phyloP scores from a whole-genome alignment of 331 rosid genomes.

The Quercus lobata region DNA sequence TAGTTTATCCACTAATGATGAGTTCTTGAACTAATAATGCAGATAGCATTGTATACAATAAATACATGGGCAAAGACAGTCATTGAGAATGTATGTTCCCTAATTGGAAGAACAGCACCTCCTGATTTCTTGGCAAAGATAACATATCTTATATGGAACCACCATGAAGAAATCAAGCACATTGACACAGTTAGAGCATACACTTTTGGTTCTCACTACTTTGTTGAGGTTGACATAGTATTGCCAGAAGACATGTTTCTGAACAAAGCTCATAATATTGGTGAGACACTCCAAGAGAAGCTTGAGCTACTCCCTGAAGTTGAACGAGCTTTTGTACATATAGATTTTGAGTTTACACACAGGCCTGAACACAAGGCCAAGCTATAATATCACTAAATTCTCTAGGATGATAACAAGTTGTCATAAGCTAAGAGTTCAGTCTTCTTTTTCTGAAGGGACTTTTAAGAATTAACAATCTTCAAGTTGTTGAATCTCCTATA shows the following conservation, averaged over 20 bases:
- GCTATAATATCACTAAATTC: slow-evolving; percentile 2
- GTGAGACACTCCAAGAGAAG: slow-evolving; percentile 73
- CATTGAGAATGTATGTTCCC: slow-evolving; percentile 61
- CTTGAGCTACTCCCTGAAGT: slow-evolving; percentile 70
- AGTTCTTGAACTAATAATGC: slow-evolving; percentile 24
- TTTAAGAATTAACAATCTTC: not conserved
- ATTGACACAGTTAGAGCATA: slow-evolving; percentile 85
- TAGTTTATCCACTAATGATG: not conserved
- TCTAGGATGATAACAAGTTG: no score
- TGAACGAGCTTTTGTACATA: slow-evolving; percentile 69
- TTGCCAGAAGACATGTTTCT: slow-evolving; percentile 63
- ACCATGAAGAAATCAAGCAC: slow-evolving; percentile 63
- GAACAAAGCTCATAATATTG: slow-evolving; percentile 67
- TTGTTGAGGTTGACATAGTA: slow-evolving; percentile 81
- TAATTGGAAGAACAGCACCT: slow-evolving; percentile 74
- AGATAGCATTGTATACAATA: slow-evolving; percentile 76
- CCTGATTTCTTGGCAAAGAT: slow-evolving; percentile 69
- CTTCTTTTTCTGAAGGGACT: not conserved
- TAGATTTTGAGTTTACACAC: slow-evolving; percentile 62
- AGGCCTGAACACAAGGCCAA: slow-evolving; percentile 60
- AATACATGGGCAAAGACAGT: slow-evolving; percentile 76
- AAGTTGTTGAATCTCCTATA: not conserved
- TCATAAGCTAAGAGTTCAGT: no score
- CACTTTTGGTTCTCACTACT: slow-evolving; percentile 68
- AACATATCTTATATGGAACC: slow-evolving; percentile 75